These are phyloP conservation scores for Amniculicola lignicola DNA, from an alignment of 495 filamentous ascomycete species.

Conservation along the genomic window DNA sequence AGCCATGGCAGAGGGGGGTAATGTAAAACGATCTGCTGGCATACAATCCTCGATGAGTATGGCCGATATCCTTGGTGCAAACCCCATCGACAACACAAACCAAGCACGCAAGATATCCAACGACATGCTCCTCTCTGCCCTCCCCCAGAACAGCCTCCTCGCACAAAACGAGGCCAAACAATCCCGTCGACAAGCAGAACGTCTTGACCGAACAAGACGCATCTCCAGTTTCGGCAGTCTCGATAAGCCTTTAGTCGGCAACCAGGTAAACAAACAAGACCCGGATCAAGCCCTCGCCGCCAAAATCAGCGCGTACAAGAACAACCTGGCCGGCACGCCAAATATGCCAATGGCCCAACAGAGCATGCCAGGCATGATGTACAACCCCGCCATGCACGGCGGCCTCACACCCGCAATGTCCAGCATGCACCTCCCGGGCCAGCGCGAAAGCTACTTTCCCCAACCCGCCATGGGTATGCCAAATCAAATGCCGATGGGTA, in stretches of 20 bases:
- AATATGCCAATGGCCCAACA: slow-evolving; percentile 39
- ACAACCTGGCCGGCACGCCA: slow-evolving; percentile 49
- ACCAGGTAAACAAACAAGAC: slow-evolving; percentile 28
- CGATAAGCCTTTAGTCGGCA: slow-evolving; percentile 32
- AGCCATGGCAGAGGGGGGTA: slow-evolving; percentile 53
- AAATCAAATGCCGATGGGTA: slow-evolving; percentile 1
- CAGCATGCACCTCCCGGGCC: slow-evolving; percentile 14
- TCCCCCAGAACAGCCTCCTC: slow-evolving; percentile 36
- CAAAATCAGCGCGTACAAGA: slow-evolving; percentile 48
- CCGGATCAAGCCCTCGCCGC: slow-evolving; percentile 27
- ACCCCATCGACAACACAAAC: slow-evolving; percentile 46
- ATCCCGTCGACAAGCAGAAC: slow-evolving; percentile 23
- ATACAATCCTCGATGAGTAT: slow-evolving; percentile 55
- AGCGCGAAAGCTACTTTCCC: slow-evolving; percentile 27
- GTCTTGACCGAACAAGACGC: slow-evolving; percentile 31
- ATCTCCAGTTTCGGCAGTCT: slow-evolving; percentile 25
- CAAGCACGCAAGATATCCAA: slow-evolving; percentile 34
- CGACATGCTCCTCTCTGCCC: slow-evolving; percentile 13
- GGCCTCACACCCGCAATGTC: slow-evolving; percentile 10
- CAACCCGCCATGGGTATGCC: slow-evolving; percentile 14
- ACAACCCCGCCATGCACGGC: slow-evolving; percentile 25
- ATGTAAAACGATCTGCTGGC: too few relatives aligned
- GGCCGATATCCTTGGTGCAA: slow-evolving; percentile 64
- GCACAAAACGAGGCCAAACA: slow-evolving; percentile 31
- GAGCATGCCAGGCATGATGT: slow-evolving; percentile 18